Conservation (phyloP, 768 basidiomycete species). For the Neoboletus magnificus region DNA sequence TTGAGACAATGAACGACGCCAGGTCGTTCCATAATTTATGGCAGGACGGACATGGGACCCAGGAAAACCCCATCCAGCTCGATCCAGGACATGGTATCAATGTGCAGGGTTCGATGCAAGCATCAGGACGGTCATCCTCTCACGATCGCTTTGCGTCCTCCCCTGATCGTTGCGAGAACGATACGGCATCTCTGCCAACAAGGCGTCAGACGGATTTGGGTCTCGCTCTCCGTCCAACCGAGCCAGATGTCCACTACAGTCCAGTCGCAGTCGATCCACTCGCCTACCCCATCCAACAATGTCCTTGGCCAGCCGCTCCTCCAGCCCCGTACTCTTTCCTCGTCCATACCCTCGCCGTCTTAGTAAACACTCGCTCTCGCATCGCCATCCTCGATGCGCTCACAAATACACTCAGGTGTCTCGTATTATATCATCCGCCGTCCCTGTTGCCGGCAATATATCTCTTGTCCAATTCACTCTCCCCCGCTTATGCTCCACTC, state of each 20-base stretch:
- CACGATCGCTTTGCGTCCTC: slow-evolving; percentile 10
- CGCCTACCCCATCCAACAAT: slow-evolving; percentile 39
- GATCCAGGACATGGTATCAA: slow-evolving; percentile 19
- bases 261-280: slow-evolving; percentile 45
- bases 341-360: slow-evolving; percentile 54
- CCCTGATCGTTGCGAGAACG: slow-evolving; percentile 7
- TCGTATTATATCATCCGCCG: slow-evolving; percentile 60
- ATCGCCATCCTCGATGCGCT: slow-evolving; percentile 64
- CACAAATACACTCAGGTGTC: slow-evolving; percentile 70
- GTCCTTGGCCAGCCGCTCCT: slow-evolving; percentile 38
- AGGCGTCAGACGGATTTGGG: slow-evolving; percentile 1
- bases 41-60: slow-evolving; percentile 25
- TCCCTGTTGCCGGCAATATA: slow-evolving; percentile 78
- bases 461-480: slow-evolving; percentile 76
- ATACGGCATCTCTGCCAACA: slow-evolving; percentile 8
- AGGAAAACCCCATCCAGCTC: slow-evolving; percentile 23
- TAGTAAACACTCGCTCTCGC: slow-evolving; percentile 70
- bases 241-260: slow-evolving; percentile 27
- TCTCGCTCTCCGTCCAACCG: slow-evolving; percentile 24
- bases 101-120: slow-evolving; percentile 2
- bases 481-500: slow-evolving; percentile 67
- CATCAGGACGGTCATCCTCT: slow-evolving; percentile 10
- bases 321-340: slow-evolving; percentile 71
- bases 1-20: background rate
- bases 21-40: slow-evolving; percentile 6